These are phyloP conservation scores for Lasiosphaeria hispida DNA, from an alignment of 495 filamentous ascomycete species.

Conservation along the genomic window DNA sequence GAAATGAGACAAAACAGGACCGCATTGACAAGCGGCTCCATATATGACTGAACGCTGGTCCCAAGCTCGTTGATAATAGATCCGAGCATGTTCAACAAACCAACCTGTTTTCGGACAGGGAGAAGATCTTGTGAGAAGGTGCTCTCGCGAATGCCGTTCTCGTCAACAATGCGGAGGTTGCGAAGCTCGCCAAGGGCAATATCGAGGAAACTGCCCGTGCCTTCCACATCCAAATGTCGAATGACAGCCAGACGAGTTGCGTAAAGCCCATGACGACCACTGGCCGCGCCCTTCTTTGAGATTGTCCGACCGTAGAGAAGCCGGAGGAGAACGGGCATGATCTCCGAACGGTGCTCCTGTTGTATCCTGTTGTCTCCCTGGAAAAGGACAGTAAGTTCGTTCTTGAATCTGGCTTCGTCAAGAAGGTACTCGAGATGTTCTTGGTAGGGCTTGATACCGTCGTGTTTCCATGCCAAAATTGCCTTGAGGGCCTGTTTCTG, in stretches of 20 bases:
- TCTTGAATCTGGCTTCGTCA: slow-evolving; percentile 87
- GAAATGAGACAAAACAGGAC: slow-evolving; percentile 74
- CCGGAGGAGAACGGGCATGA: slow-evolving; percentile 83
- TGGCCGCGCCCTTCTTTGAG: slow-evolving; percentile 69
- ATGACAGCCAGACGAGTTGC: slow-evolving; percentile 60
- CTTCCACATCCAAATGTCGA: slow-evolving; percentile 52
- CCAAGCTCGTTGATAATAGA: slow-evolving; percentile 83
- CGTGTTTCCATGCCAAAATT: slow-evolving; percentile 82
- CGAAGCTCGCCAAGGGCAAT: slow-evolving; percentile 73
- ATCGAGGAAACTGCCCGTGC: slow-evolving; percentile 75
- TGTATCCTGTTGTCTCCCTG: slow-evolving; percentile 77
- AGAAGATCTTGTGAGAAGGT: slow-evolving; percentile 54
- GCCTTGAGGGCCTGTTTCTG: slow-evolving; percentile 82
- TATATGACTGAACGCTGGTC: slow-evolving; percentile 59
- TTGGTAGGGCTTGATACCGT: slow-evolving; percentile 71
- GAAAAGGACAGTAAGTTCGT: slow-evolving; percentile 84
- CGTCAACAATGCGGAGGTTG: slow-evolving; percentile 53
- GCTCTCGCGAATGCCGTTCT: slow-evolving; percentile 45
- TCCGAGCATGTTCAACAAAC: slow-evolving; percentile 85
- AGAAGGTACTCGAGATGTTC: slow-evolving; percentile 85
- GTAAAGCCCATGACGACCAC: slow-evolving; percentile 58
- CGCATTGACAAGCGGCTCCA: slow-evolving; percentile 63
- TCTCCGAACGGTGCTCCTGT: slow-evolving; percentile 61
- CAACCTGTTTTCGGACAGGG: slow-evolving; percentile 73
- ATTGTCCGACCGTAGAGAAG: slow-evolving; percentile 87